Evolutionary conservation across 768 basidiomycete genomes (phyloP).

Genomic region (Boletus reticuloceps): DNA sequence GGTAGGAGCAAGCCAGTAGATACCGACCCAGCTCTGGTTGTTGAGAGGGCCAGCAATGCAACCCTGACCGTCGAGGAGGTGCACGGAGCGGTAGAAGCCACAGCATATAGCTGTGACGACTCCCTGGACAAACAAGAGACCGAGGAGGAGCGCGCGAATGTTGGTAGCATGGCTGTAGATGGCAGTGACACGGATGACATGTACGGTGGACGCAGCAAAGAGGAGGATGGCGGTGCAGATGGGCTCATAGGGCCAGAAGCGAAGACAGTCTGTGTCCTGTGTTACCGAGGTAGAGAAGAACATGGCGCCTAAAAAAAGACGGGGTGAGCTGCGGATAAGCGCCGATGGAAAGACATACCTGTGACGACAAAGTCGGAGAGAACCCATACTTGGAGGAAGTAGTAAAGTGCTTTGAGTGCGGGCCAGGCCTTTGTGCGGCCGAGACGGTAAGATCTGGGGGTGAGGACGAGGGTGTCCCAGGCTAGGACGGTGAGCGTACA

Average conservation of each 20-base stretch:
- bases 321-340: neutral
- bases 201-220: slow-evolving; percentile 65
- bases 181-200: slow-evolving; percentile 76
- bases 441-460: slow-evolving; percentile 75
- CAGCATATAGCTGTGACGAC: slow-evolving; percentile 72
- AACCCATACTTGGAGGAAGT: slow-evolving; percentile 75
- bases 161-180: slow-evolving; percentile 62
- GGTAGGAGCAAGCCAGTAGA: slow-evolving; percentile 83
- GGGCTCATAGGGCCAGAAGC: slow-evolving; percentile 83
- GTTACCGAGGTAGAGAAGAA: slow-evolving; percentile 80
- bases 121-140: slow-evolving; percentile 63
- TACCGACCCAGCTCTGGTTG: slow-evolving; percentile 67
- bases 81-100: slow-evolving; percentile 81
- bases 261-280: slow-evolving; percentile 50
- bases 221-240: slow-evolving; percentile 81
- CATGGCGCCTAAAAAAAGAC: slow-evolving; percentile 54
- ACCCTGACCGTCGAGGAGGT: slow-evolving; percentile 70
- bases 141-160: slow-evolving; percentile 54
- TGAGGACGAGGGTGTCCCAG: slow-evolving; percentile 86
- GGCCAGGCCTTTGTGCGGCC: slow-evolving; percentile 67
- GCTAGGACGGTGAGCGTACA: slow-evolving; percentile 88
- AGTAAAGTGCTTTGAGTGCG: slow-evolving; percentile 69
- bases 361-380: slow-evolving; percentile 76
- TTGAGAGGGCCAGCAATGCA: slow-evolving; percentile 82
- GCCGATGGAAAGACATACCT: slow-evolving; percentile 40